Conservation (phyloP, 1,139 yeast genomes). For the Yamadazyma spencermartinsiae region DNA sequence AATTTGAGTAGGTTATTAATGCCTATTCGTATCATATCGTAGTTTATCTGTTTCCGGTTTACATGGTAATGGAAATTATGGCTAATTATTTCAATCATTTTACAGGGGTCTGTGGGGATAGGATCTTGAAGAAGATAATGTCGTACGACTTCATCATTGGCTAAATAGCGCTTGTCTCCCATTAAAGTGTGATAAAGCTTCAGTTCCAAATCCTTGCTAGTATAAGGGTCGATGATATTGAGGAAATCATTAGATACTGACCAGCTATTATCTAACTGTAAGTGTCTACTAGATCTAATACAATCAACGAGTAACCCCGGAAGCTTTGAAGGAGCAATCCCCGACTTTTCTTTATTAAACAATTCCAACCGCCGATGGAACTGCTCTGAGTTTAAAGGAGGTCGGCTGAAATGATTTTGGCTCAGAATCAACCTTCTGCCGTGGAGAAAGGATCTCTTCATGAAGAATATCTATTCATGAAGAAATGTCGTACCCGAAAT, state of each 20-base stretch:
- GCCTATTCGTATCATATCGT: slow-evolving; percentile 17
- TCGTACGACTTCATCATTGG: slow-evolving; percentile 6
- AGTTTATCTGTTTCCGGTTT: slow-evolving; percentile 5
- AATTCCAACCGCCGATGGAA: slow-evolving; percentile 20
- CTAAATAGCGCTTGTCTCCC: not conserved
- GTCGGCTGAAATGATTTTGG: slow-evolving; percentile 17
- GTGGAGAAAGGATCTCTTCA: no score
- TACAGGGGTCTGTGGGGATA: slow-evolving; percentile 19
- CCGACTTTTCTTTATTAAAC: slow-evolving; percentile 6
- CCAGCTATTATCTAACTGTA: slow-evolving; percentile 16
- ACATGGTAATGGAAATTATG: slow-evolving; percentile 12
- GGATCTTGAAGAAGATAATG: slow-evolving; percentile 25
- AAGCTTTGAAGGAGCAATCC: slow-evolving; percentile 3
- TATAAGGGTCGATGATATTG: slow-evolving; percentile 12
- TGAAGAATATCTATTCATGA: no score
- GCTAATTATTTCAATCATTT: slow-evolving; percentile 17
- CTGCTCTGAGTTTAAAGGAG: slow-evolving; percentile 31
- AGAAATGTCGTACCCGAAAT: no score
- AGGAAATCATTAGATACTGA: slow-evolving; percentile 12
- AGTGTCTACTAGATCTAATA: slow-evolving; percentile 24
- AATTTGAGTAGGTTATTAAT: slow-evolving; percentile 24
- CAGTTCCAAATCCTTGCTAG: slow-evolving; percentile 20
- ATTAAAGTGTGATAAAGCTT: slow-evolving; percentile 5
- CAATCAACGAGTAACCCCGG: slow-evolving; percentile 20
- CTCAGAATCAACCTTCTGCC: not conserved